A percentile compares a stretch with the other conserved stretches of the same genome.
Evolutionary conservation across 257 asterid species (phyloP).

Genomic region (Solanum microdontum): DNA sequence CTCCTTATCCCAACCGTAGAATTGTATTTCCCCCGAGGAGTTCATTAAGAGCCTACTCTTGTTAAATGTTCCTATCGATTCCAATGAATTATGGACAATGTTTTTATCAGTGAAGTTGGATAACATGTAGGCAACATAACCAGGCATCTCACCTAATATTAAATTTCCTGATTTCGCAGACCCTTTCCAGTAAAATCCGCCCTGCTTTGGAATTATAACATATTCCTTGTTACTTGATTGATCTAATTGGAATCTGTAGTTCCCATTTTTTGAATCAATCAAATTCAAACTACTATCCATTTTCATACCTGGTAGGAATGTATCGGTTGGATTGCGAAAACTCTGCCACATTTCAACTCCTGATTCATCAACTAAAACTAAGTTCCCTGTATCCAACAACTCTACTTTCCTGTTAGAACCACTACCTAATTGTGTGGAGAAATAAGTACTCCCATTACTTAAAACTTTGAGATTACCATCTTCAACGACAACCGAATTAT

Average conservation of each 20-base stretch:
- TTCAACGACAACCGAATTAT: neutral
- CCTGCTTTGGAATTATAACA: neutral
- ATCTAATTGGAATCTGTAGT: conserved; percentile 8
- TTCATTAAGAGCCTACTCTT: conserved; percentile 14
- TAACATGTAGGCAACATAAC: neutral
- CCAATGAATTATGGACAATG: neutral
- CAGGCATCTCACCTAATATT: neutral
- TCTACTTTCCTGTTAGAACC: conserved; percentile 8
- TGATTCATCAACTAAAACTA: conserved; percentile 7
- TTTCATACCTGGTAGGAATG: conserved; percentile 36
- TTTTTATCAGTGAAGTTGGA: neutral
- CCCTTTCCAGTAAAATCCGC: neutral
- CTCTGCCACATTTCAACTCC: conserved; percentile 29
- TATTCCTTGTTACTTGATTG: neutral
- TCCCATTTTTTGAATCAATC: conserved; percentile 1
- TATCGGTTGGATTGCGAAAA: conserved; percentile 24
- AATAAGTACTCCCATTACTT: neutral
- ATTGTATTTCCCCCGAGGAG: conserved; percentile 22
- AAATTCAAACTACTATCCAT: conserved; percentile 4
- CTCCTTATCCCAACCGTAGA: neutral
- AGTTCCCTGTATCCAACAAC: conserved; percentile 39
- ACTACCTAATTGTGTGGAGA: neutral
- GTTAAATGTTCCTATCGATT: neutral
- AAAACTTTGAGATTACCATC: conserved; percentile 17
- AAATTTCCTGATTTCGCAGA: neutral